These are phyloP conservation scores for Pezicula neosporulosa DNA, from an alignment of 2,329 filamentous ascomycete genomes.

Conservation along the genomic window DNA sequence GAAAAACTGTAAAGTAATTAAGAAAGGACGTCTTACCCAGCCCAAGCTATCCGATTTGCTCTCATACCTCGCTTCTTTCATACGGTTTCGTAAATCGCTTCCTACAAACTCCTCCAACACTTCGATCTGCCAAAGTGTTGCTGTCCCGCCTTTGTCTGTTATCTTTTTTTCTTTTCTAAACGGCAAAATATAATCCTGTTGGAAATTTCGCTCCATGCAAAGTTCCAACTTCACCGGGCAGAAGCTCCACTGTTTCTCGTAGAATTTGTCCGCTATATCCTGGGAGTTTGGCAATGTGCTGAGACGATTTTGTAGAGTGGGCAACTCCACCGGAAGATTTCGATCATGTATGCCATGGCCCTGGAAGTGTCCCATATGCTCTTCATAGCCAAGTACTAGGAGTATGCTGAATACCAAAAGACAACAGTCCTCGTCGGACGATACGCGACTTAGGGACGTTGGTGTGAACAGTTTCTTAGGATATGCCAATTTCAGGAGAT, in stretches of 20 bases:
- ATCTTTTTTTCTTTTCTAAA: slow-evolving; percentile 8
- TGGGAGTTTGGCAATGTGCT: slow-evolving; percentile 2
- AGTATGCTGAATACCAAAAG: slow-evolving; percentile 25
- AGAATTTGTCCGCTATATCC: slow-evolving; percentile 14
- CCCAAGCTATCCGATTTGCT: background rate
- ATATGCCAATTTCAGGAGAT: too few relatives aligned
- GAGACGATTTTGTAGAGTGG: background rate
- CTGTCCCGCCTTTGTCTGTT: slow-evolving; percentile 27
- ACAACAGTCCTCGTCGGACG: slow-evolving; percentile 9
- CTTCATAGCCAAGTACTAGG: slow-evolving; percentile 13
- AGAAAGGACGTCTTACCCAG: background rate
- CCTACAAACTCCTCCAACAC: background rate
- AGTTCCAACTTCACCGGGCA: slow-evolving; percentile 14
- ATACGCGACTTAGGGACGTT: background rate
- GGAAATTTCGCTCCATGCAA: slow-evolving; percentile 3
- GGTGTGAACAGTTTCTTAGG: too few relatives aligned
- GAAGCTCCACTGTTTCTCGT: slow-evolving; percentile 20
- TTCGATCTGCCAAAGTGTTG: slow-evolving; percentile 17
- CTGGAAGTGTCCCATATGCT: slow-evolving; percentile 19
- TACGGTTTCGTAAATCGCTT: background rate
- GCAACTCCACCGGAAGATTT: background rate
- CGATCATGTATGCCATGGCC: slow-evolving; percentile 13
- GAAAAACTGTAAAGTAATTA: too few relatives aligned
- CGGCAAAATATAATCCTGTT: slow-evolving; percentile 17
- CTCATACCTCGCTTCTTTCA: background rate